Evolutionary conservation across 768 basidiomycete species (phyloP).

Genomic region (Tulasnella sp.): DNA sequence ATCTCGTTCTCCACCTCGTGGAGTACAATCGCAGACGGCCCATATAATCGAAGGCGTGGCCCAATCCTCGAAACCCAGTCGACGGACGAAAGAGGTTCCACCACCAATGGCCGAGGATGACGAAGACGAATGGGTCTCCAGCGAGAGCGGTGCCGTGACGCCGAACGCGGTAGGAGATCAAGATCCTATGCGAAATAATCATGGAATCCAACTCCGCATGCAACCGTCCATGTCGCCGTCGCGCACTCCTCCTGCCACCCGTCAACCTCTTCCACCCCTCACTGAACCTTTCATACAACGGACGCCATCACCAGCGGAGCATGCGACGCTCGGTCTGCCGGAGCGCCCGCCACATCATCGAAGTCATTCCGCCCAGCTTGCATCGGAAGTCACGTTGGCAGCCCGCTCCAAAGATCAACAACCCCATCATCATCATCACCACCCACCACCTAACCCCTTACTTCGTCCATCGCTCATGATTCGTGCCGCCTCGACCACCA

Average conservation of each 20-base stretch:
- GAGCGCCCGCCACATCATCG: not conserved
- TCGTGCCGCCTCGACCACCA: not conserved
- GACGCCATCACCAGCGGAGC: slow-evolving; percentile 7
- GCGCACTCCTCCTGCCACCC: slow-evolving; percentile 3
- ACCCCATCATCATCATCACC: slow-evolving; percentile 2
- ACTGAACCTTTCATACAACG: slow-evolving; percentile 2
- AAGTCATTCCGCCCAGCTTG: not conserved
- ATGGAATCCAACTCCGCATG: not conserved
- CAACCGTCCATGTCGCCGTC: not conserved
- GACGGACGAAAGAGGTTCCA: too few species aligned
- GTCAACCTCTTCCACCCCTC: slow-evolving; percentile 3
- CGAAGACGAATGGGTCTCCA: slow-evolving; percentile 69
- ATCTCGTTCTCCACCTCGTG: too few species aligned
- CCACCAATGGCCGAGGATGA: slow-evolving; percentile 24
- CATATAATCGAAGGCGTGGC: too few species aligned
- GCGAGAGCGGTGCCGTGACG: slow-evolving; percentile 63
- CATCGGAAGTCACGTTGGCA: not conserved
- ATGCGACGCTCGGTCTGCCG: not conserved
- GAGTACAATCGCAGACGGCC: too few species aligned
- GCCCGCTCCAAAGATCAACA: not conserved
- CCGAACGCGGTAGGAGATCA: slow-evolving; percentile 28
- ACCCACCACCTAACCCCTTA: not conserved
- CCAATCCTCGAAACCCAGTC: too few species aligned
- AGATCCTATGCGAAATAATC: not conserved
- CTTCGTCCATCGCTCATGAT: not conserved